Conservation (phyloP, 352 stramenopile genomes). For the Phytophthora fragariaefolia region DNA sequence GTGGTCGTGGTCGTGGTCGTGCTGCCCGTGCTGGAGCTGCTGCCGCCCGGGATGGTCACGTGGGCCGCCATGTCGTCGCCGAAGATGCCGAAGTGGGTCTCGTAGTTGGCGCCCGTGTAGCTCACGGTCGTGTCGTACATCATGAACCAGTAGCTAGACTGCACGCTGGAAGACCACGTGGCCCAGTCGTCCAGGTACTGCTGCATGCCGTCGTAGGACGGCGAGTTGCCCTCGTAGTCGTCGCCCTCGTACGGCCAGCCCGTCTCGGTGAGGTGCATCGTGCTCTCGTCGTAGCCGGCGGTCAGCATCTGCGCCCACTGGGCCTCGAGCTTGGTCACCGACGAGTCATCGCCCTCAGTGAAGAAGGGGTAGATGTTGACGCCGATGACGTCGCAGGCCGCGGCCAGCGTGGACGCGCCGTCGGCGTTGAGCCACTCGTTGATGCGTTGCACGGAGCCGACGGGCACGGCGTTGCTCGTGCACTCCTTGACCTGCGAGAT, state of each 20-base stretch:
- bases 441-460: slow-evolving; percentile 71
- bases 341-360: slow-evolving; percentile 38
- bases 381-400: slow-evolving; percentile 34
- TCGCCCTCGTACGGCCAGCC: slow-evolving; percentile 60
- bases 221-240: slow-evolving; percentile 42
- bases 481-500: slow-evolving; percentile 61
- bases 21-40: slow-evolving; percentile 24
- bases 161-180: slow-evolving; percentile 39
- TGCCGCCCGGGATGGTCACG: slow-evolving; percentile 42
- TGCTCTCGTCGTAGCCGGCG: slow-evolving; percentile 46
- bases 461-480: slow-evolving; percentile 44
- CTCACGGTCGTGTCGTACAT: slow-evolving; percentile 61
- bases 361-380: slow-evolving; percentile 64
- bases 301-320: slow-evolving; percentile 50
- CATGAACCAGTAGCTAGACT: slow-evolving; percentile 63
- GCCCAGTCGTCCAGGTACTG: slow-evolving; percentile 53
- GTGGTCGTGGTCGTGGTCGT: slow-evolving; percentile 25
- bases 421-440: slow-evolving; percentile 61
- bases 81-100: slow-evolving; percentile 64
- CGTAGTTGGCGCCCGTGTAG: slow-evolving; percentile 55
- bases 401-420: slow-evolving; percentile 39
- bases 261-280: slow-evolving; percentile 57
- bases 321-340: slow-evolving; percentile 57
- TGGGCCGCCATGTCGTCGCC: slow-evolving; percentile 50
- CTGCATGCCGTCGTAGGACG: slow-evolving; percentile 51